Conservation (phyloP, 345 rosid species). For the Rhodamnia argentea region DNA sequence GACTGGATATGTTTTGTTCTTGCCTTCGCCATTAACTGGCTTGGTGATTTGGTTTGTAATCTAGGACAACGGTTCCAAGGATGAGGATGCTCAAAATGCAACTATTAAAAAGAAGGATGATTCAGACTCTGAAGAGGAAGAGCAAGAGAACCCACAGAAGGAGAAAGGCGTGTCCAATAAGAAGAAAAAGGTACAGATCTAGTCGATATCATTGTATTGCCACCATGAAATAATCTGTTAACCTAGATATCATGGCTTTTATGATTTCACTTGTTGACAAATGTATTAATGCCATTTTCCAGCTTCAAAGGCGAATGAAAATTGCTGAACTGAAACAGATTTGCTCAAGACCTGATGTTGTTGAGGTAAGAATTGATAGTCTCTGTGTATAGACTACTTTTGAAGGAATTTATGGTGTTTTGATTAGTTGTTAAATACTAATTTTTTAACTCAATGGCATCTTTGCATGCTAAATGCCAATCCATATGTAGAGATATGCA, state of each 20-base stretch:
- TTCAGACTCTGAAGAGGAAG: constrained; percentile 79
- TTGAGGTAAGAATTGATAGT: constrained; percentile 50
- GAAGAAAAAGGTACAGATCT: constrained; percentile 55
- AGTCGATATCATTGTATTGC: background rate
- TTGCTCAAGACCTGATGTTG: constrained; percentile 96
- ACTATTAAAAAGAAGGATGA: constrained; percentile 52
- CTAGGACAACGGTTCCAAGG: constrained; percentile 55
- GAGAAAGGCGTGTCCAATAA: constrained; percentile 85
- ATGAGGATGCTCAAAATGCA: constrained; percentile 53
- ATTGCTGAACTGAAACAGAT: constrained; percentile 90
- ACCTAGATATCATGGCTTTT: background rate
- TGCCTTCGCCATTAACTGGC: background rate
- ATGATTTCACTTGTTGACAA: background rate
- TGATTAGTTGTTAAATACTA: background rate
- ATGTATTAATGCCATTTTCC: constrained; percentile 3
- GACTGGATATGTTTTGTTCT: background rate
- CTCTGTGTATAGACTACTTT: background rate
- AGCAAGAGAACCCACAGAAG: constrained; percentile 53
- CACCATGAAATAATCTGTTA: background rate
- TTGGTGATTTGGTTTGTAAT: background rate
- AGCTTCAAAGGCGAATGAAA: constrained; percentile 93
- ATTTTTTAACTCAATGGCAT: background rate
- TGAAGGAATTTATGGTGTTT: background rate
- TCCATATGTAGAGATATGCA: background rate
- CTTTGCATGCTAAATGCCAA: background rate